phyloP scores from a whole-genome alignment of 495 filamentous ascomycete genomes.

The Emericellopsis terricola region DNA sequence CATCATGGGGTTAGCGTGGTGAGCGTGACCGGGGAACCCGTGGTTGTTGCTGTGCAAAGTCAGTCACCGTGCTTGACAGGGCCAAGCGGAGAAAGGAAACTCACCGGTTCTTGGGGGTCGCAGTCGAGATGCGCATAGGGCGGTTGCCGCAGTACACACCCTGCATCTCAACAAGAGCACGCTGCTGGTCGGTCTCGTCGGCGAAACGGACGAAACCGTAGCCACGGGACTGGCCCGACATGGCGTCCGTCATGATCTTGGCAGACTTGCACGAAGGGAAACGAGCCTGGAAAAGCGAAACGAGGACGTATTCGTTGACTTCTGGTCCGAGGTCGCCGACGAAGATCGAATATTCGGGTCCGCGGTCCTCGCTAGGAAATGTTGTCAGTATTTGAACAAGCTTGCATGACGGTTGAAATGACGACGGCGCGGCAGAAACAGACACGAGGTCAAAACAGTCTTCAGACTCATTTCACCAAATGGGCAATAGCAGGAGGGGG shows the following conservation, averaged over 20 bases:
- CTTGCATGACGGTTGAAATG: no score
- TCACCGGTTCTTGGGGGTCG: conserved; percentile 72
- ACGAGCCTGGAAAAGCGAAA: conserved; percentile 88
- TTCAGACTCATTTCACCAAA: no score
- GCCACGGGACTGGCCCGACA: conserved; percentile 90
- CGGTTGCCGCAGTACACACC: conserved; percentile 98
- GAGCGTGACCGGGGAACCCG: conserved; percentile 6
- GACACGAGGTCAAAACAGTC: no score
- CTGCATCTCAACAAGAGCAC: conserved; percentile 92
- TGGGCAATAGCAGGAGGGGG: not conserved
- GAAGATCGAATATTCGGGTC: conserved; percentile 92
- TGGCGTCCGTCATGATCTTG: conserved; percentile 99
- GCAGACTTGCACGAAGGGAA: conserved; percentile 97
- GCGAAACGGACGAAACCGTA: conserved; percentile 98
- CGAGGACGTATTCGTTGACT: conserved; percentile 95
- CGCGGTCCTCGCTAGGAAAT: conserved; percentile 85
- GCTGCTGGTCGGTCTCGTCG: conserved; percentile 86
- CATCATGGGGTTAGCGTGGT: conserved; percentile 21
- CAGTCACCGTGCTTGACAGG: not conserved
- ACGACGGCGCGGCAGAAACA: no score
- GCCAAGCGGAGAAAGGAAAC: conserved; percentile 2
- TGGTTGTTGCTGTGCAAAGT: conserved; percentile 8
- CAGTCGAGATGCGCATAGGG: conserved; percentile 96
- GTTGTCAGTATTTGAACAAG: no score
- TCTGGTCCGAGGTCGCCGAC: conserved; percentile 95